A percentile compares a stretch with the other conserved stretches of the same genome.
phyloP scores from a whole-genome alignment of 1,139 yeast genomes.

The Cylindricascospora bacillispora region DNA sequence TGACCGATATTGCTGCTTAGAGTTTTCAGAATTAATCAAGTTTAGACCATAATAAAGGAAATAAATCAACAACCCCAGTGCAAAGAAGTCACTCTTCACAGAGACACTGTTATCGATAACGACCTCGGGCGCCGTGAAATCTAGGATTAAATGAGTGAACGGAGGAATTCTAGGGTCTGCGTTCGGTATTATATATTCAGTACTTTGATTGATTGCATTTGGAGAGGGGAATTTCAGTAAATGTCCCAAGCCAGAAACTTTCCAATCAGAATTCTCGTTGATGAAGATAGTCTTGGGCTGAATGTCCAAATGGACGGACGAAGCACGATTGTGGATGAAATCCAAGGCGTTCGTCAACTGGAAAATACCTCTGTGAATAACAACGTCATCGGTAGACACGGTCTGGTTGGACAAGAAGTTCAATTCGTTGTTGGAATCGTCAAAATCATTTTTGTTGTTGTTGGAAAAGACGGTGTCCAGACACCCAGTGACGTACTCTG shows the following conservation, averaged over 20 bases:
- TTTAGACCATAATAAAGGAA: constrained; percentile 41
- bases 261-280: constrained; percentile 90
- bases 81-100: constrained; percentile 69
- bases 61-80: constrained; percentile 63
- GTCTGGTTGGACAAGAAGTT: constrained; percentile 8
- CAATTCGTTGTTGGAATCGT: not conserved
- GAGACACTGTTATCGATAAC: constrained; percentile 47
- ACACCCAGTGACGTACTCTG: constrained; percentile 60
- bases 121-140: constrained; percentile 68
- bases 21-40: constrained; percentile 36
- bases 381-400: constrained; percentile 39
- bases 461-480: constrained; percentile 32
- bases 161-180: constrained; percentile 63
- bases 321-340: constrained; percentile 68
- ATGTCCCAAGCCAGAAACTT: constrained; percentile 63
- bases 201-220: constrained; percentile 31
- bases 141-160: constrained; percentile 57
- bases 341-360: constrained; percentile 70
- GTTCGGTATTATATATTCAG: constrained; percentile 29
- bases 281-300: constrained; percentile 69
- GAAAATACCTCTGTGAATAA: constrained; percentile 74
- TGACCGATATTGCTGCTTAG: constrained; percentile 35
- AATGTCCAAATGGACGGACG: constrained; percentile 63
- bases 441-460: constrained; percentile 5
- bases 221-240: constrained; percentile 21